Conservation (phyloP, 768 basidiomycete species). For the Amanita pallidorosea region DNA sequence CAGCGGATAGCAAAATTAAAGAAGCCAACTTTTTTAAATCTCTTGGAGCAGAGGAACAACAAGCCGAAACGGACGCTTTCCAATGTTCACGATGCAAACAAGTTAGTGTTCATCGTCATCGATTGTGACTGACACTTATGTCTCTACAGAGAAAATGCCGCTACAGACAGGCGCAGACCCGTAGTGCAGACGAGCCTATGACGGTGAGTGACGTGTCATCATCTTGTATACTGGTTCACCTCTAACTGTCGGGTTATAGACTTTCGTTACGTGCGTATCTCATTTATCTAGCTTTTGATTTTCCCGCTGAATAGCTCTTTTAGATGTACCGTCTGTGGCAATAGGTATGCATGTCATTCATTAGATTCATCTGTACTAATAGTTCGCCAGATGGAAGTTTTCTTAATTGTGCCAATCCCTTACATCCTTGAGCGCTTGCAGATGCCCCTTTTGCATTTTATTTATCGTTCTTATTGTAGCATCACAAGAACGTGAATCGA, state of each 20-base stretch:
- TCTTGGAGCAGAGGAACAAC: constrained; percentile 77
- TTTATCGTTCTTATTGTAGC: too few relatives aligned
- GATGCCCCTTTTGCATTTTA: too few relatives aligned
- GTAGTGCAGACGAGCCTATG: constrained; percentile 98
- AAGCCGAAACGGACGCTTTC: constrained; percentile 97
- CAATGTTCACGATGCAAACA: constrained; percentile 94
- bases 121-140: neutral
- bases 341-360: constrained; percentile 15
- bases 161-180: constrained; percentile 93
- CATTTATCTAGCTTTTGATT: neutral
- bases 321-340: constrained; percentile 54
- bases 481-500: too few relatives aligned
- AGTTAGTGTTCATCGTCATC: constrained; percentile 23
- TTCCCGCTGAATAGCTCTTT: neutral
- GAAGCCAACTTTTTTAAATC: constrained; percentile 87
- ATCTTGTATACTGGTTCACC: neutral
- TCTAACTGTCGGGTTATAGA: constrained; percentile 29
- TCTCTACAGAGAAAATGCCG: constrained; percentile 62
- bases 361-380: neutral
- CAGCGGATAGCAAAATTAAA: constrained; percentile 71
- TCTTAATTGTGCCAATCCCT: constrained; percentile 12
- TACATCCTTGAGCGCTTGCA: too few relatives aligned
- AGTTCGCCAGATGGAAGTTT: constrained; percentile 27
- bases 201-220: constrained; percentile 44
- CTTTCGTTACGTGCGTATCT: constrained; percentile 69